phyloP scores from a whole-genome alignment of 805 yeast species.

The Kodamaea neixiangensis region DNA sequence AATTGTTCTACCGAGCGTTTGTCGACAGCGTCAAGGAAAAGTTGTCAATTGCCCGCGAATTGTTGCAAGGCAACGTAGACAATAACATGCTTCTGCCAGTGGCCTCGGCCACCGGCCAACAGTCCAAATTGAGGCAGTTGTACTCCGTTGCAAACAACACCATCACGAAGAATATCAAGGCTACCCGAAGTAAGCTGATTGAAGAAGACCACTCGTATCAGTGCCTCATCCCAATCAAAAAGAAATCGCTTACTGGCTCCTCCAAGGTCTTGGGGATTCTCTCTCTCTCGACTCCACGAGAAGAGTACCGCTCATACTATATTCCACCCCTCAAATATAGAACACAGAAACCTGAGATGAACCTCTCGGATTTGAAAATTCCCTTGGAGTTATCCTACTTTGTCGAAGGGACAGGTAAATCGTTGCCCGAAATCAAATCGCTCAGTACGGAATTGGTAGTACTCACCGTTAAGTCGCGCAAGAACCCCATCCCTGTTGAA shows the following conservation, averaged over 20 bases:
- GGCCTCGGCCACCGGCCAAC: conserved; percentile 9
- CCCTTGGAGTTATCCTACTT: conserved; percentile 37
- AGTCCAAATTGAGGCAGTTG: conserved; percentile 32
- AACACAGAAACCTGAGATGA: conserved; percentile 11
- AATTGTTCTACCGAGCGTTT: conserved; percentile 36
- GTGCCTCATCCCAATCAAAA: conserved; percentile 33
- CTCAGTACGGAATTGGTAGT: conserved; percentile 37
- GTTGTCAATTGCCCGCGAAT: conserved; percentile 24
- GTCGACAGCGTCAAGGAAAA: conserved; percentile 30
- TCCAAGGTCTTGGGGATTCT: conserved; percentile 32
- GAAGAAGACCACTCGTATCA: conserved; percentile 29
- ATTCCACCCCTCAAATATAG: conserved; percentile 35
- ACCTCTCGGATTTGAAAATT: conserved; percentile 21
- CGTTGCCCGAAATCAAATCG: conserved; percentile 37
- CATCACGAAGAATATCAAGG: conserved; percentile 16
- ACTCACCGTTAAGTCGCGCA: conserved; percentile 36
- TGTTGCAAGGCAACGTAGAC: conserved; percentile 13
- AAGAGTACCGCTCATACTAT: conserved; percentile 28
- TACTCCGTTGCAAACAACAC: conserved; percentile 28
- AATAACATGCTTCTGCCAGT: conserved; percentile 11
- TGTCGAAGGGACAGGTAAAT: conserved; percentile 14
- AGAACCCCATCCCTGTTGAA: conserved; percentile 41
- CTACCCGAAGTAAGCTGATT: conserved; percentile 17
- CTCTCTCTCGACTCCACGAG: conserved; percentile 38
- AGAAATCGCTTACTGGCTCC: conserved; percentile 35